These are phyloP conservation scores for Neofusicoccum cordaticola DNA, from an alignment of 2,329 filamentous ascomycete genomes.

Conservation along the genomic window DNA sequence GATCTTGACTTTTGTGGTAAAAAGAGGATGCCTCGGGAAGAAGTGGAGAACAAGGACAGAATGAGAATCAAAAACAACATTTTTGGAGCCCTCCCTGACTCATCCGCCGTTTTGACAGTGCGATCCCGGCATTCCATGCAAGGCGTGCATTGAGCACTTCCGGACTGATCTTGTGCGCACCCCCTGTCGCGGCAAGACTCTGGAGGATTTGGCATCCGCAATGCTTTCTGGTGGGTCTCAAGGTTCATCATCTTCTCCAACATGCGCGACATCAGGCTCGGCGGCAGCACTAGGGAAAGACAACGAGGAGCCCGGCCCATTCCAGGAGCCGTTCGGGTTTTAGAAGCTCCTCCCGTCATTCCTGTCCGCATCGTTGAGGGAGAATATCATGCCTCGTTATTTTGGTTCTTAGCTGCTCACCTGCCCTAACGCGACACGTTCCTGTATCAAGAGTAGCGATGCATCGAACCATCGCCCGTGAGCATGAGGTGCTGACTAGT, in stretches of 20 bases:
- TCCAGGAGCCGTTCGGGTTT: background rate
- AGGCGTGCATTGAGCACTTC: slow-evolving; percentile 37
- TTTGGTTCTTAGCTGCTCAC: background rate
- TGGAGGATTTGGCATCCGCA: slow-evolving; percentile 4
- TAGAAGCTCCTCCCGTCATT: background rate
- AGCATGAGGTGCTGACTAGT: background rate
- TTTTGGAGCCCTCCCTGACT: background rate
- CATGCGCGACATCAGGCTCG: background rate
- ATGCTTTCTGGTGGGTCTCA: slow-evolving; percentile 11
- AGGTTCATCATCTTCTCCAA: slow-evolving; percentile 2
- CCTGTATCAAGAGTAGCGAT: background rate
- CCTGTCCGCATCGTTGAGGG: background rate
- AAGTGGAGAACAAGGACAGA: background rate
- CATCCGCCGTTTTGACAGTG: slow-evolving; percentile 22
- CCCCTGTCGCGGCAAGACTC: slow-evolving; percentile 34
- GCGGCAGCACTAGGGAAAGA: background rate
- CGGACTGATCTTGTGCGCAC: slow-evolving; percentile 34
- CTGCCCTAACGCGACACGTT: background rate
- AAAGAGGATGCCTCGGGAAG: background rate
- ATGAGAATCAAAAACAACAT: background rate
- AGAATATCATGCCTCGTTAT: background rate
- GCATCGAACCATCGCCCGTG: background rate
- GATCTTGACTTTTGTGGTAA: background rate
- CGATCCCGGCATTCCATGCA: slow-evolving; percentile 40
- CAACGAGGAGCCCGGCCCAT: background rate